Percentiles rank a stretch among this genome's conserved stretches.
These are phyloP conservation scores for Penicillium sp. DNA, from an alignment of 2,329 filamentous ascomycete genomes.

Conservation along the genomic window DNA sequence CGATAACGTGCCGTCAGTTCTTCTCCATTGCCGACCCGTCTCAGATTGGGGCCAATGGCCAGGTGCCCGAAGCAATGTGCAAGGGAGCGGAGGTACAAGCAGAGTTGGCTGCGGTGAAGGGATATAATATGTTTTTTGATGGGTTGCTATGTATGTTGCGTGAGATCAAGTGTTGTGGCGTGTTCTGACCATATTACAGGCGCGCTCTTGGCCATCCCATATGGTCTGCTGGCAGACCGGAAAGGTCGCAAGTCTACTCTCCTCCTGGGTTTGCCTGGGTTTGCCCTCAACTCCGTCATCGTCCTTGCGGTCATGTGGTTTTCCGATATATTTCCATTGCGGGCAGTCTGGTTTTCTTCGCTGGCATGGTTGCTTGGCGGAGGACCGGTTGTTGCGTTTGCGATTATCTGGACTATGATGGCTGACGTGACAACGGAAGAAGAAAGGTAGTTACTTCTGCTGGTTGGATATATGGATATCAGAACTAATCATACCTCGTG, in stretches of 20 bases:
- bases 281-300: slow-evolving; percentile 37
- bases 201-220: slow-evolving; percentile 50
- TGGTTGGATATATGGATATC: slow-evolving; percentile 12
- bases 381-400: slow-evolving; percentile 48
- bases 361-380: slow-evolving; percentile 49
- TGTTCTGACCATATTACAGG: slow-evolving; percentile 26
- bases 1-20: slow-evolving; percentile 49
- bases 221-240: slow-evolving; percentile 51
- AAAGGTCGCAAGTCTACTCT: slow-evolving; percentile 49
- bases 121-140: slow-evolving; percentile 52
- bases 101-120: slow-evolving; percentile 51
- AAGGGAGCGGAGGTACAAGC: slow-evolving; percentile 52
- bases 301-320: slow-evolving; percentile 38
- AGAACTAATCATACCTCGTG: not conserved
- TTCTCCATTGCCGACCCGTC: slow-evolving; percentile 44
- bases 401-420: slow-evolving; percentile 52
- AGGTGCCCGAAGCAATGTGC: slow-evolving; percentile 50
- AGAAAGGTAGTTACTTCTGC: slow-evolving; percentile 34
- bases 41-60: slow-evolving; percentile 43
- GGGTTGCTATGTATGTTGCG: slow-evolving; percentile 37
- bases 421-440: slow-evolving; percentile 51
- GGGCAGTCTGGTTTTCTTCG: slow-evolving; percentile 50
- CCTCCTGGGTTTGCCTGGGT: slow-evolving; percentile 43
- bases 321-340: slow-evolving; percentile 44
- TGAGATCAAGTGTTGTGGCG: no score